These are phyloP conservation scores for Neofusicoccum parvum DNA, from an alignment of 2,329 filamentous ascomycete genomes.

Conservation along the genomic window DNA sequence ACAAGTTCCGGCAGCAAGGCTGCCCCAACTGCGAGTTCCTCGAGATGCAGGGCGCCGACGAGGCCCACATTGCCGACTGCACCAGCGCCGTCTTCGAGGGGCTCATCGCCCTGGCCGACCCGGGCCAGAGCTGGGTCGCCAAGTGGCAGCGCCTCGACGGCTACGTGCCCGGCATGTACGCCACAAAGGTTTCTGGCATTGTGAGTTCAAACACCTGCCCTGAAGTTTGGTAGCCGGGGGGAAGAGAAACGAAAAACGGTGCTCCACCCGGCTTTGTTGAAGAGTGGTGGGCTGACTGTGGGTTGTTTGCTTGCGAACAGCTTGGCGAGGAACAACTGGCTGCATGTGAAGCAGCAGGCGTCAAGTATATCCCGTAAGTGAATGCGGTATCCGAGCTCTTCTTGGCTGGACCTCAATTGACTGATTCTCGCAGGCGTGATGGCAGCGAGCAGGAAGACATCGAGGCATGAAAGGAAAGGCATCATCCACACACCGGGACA, in stretches of 20 bases:
- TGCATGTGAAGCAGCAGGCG: conserved; percentile 59
- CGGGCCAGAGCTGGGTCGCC: conserved; percentile 89
- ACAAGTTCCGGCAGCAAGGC: conserved; percentile 79
- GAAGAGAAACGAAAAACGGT: too few species aligned
- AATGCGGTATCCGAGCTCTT: neutral
- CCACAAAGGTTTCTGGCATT: conserved; percentile 88
- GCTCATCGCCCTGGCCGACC: conserved; percentile 80
- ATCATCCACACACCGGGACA: neutral
- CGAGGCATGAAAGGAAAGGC: conserved; percentile 2
- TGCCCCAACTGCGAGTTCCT: conserved; percentile 99
- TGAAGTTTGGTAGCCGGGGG: too few species aligned
- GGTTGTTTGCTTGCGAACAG: conserved; percentile 29
- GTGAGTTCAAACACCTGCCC: conserved; percentile 41
- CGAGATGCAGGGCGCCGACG: conserved; percentile 74
- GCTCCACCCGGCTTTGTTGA: too few species aligned
- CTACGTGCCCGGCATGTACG: conserved; percentile 88
- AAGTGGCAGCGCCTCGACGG: conserved; percentile 90
- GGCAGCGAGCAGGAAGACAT: conserved; percentile 39
- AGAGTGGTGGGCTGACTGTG: neutral
- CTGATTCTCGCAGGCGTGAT: conserved; percentile 27
- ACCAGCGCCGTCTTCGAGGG: conserved; percentile 97
- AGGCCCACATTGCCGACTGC: conserved; percentile 80
- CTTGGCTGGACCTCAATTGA: neutral
- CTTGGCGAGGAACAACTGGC: conserved; percentile 60
- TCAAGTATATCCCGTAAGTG: conserved; percentile 59